phyloP scores from a whole-genome alignment of 2,329 filamentous ascomycete species.

The Fonsecaea nubica region DNA sequence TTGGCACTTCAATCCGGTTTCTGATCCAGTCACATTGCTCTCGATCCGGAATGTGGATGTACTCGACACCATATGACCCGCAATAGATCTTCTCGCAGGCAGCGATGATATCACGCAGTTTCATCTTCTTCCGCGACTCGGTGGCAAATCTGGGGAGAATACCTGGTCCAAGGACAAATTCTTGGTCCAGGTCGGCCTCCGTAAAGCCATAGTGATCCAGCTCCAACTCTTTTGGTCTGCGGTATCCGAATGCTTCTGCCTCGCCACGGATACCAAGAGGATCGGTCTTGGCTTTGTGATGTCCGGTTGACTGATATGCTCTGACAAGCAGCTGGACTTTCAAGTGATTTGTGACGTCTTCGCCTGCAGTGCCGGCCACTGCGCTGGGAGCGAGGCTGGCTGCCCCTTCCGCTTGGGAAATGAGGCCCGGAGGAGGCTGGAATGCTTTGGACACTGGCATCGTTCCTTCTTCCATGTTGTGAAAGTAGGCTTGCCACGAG shows the following conservation, averaged over 20 bases:
- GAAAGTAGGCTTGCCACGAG: slow-evolving; percentile 99
- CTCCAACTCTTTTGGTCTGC: slow-evolving; percentile 88
- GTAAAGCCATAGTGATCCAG: slow-evolving; percentile 95
- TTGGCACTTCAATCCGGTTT: slow-evolving; percentile 90
- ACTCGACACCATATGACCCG: slow-evolving; percentile 96
- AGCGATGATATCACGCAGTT: slow-evolving; percentile 87
- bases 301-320: slow-evolving; percentile 95
- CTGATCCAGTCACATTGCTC: slow-evolving; percentile 98
- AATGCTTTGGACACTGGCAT: slow-evolving; percentile 99
- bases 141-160: slow-evolving; percentile 94
- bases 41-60: slow-evolving; percentile 97
- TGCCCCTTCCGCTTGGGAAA: slow-evolving; percentile 79
- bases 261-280: slow-evolving; percentile 91
- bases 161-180: slow-evolving; percentile 90
- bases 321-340: slow-evolving; percentile 97
- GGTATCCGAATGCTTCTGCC: slow-evolving; percentile 80
- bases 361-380: slow-evolving; percentile 58
- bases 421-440: slow-evolving; percentile 89
- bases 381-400: slow-evolving; percentile 64
- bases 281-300: slow-evolving; percentile 98
- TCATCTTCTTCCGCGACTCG: slow-evolving; percentile 92
- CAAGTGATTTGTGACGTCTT: slow-evolving; percentile 91
- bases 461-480: slow-evolving; percentile 97
- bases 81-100: slow-evolving; percentile 96
- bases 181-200: slow-evolving; percentile 89